Evolutionary conservation across 306 rosid species (phyloP), one percentile per base, ranked within the genome.

Genomic region (Senna tora): DNA sequence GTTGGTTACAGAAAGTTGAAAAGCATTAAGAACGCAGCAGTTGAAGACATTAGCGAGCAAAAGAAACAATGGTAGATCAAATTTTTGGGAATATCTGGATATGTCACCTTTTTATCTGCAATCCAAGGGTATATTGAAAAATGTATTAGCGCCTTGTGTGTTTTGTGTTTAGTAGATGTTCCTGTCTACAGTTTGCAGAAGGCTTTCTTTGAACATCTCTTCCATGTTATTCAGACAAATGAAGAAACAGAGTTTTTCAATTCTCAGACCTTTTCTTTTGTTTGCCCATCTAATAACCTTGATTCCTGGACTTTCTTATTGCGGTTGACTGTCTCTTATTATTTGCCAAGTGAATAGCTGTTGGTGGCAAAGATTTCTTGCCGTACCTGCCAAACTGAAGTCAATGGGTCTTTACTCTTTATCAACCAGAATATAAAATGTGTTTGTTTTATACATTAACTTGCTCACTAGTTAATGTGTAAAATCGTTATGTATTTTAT

Each of bases 1-100:
- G 72, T 65, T 14, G 96, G 96, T 25, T 89, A 87, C 85, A 77
- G 86, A 81, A 89, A 85, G 88, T 77, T 89, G 85, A 84, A 83
- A 83, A 73, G 92, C 77, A 41, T 80, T 85, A 65, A 89, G 84
- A 74, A 46, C 32, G 38, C 28, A 7, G 75, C 74, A 51, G 39
- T 56, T n/a, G 89, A 82, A 59, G 86, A 78, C 59, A 43, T 21
- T 14, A 54, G 74, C 75, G 76, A 83, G 68, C 71, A 75, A 53
- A 80, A 38, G 77, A 84, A 77, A 74, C 46, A 5, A 56, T 22
- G 66, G 43, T 66, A 10, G 39, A 16, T 6, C n/a, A 52, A 6
- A 5, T 39, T 16, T 60, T 68, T 47, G 41, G 7, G 70, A 65
- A 21, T 34, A 64, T 65, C 71, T 39, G 66, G 74, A 69, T 72